Base-by-base conservation (phyloP, 129 eudicot genomes). In the Centaurea solstitialis region DNA sequence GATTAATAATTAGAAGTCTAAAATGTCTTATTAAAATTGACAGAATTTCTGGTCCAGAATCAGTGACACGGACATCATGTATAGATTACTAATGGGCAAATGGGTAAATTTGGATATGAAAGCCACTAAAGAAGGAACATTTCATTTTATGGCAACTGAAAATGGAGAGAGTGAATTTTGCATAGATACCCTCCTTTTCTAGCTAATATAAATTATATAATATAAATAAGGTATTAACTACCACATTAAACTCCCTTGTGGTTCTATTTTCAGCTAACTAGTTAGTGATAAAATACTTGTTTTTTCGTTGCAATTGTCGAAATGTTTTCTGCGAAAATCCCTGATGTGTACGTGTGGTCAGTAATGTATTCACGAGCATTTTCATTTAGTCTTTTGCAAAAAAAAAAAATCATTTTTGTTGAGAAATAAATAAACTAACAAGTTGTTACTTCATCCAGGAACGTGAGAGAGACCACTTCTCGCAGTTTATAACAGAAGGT, bases 401-500 rank as follows among this genome's bases (percentile, higher is more conserved):
- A 13, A 57, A 53, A 50, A 17, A 21, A 0, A 0, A 1, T 53
- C 21, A 1, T 41, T 67, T 21, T 47, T 73, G 39, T 72, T 69
- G 75, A 39, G 71, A 9, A 39, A 68, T 73, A 4, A 30, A 23
- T 73, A 4, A 30, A 23, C 59, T 82, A 28, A 66, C 40, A n/a
- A 74, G 30, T 57, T 65, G 6, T 57, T 84, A 35, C 17, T 77
- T 73, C 38, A 50, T 78, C 50, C 89, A 96, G 99, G 99, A 96
- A 82, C 93, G 91, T 3, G 99, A 96, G 79, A 87, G 98, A 73
- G 99, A 96, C 81, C 99, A 96, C 88, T 96, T 93, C 75, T 93
- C 99, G n/a, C 99, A 96, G 82, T 96, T 96, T 43, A 88, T 96
- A 70, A 96, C 99, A 33, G 99, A 96, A 85, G 98, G 99, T 71